A percentile compares a stretch with the other conserved stretches of the same genome.
phyloP scores from a whole-genome alignment of 2,329 filamentous ascomycete species.

The Graphilbum fragrans region DNA sequence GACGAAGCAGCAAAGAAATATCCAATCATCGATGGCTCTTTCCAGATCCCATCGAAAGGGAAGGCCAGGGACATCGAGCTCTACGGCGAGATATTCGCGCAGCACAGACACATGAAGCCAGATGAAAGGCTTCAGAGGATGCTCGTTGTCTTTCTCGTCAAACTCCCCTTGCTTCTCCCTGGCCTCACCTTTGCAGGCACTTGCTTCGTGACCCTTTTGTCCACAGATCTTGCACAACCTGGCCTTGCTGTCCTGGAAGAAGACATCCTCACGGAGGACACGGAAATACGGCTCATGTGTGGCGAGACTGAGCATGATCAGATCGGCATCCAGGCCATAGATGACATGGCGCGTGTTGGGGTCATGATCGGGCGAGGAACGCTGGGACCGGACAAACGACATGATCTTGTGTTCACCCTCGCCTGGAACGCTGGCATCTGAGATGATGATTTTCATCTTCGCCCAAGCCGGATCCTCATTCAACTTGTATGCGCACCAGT shows the following conservation, averaged over 20 bases:
- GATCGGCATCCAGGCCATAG: conserved; percentile 91
- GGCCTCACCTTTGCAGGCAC: conserved; percentile 67
- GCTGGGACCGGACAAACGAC: conserved; percentile 91
- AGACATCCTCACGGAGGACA: conserved; percentile 92
- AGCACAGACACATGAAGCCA: conserved; percentile 92
- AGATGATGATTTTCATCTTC: conserved; percentile 94
- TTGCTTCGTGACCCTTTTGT: conserved; percentile 81
- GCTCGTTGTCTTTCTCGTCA: conserved; percentile 65
- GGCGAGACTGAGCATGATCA: conserved; percentile 95
- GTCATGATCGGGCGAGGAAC: conserved; percentile 79
- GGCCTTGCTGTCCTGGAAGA: conserved; percentile 75
- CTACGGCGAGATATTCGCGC: conserved; percentile 83
- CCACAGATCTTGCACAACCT: conserved; percentile 81
- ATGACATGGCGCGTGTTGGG: conserved; percentile 97
- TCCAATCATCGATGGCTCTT: conserved; percentile 91
- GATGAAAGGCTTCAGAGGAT: conserved; percentile 80
- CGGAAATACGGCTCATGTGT: conserved; percentile 97
- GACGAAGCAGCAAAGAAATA: conserved; percentile 98
- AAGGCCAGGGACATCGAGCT: conserved; percentile 72
- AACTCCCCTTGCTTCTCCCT: conserved; percentile 70
- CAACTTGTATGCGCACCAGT: conserved; percentile 96
- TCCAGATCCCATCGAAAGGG: conserved; percentile 89
- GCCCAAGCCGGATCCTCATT: conserved; percentile 96
- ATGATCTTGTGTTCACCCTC: conserved; percentile 99
- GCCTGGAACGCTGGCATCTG: conserved; percentile 91